phyloP scores from a whole-genome alignment of 306 rosid species.

The Cicer pinnatifidum region DNA sequence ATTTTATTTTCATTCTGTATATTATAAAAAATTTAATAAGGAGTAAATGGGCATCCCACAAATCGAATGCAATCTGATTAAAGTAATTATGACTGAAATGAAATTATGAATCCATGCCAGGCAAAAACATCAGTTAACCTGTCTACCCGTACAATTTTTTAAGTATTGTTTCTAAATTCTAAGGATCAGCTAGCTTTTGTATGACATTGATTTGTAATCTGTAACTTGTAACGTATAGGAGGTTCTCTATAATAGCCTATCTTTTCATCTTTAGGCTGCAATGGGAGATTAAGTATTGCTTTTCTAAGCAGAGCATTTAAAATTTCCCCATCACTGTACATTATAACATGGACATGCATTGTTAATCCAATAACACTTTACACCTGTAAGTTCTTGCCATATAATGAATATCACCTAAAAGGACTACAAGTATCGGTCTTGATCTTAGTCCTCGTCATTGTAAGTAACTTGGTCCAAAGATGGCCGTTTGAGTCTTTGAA shows the following conservation, averaged over 20 bases:
- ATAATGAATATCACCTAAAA: slow-evolving; percentile 46
- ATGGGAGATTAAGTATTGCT: slow-evolving; percentile 30
- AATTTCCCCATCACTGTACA: slow-evolving; percentile 58
- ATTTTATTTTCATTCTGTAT: neutral
- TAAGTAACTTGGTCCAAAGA: slow-evolving; percentile 49
- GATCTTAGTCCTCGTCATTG: slow-evolving; percentile 53
- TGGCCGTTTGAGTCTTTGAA: slow-evolving; percentile 73
- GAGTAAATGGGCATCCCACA: neutral
- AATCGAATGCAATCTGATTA: neutral
- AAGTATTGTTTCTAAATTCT: slow-evolving; percentile 29
- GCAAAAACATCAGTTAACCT: slow-evolving; percentile 25
- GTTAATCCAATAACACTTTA: slow-evolving; percentile 42
- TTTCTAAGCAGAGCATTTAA: slow-evolving; percentile 34
- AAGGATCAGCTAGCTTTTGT: slow-evolving; percentile 26
- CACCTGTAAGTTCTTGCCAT: slow-evolving; percentile 33
- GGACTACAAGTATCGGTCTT: slow-evolving; percentile 44
- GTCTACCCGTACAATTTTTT: slow-evolving; percentile 40
- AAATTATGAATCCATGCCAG: slow-evolving; percentile 13
- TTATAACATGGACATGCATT: slow-evolving; percentile 43
- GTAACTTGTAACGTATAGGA: slow-evolving; percentile 38
- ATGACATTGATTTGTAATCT: slow-evolving; percentile 36
- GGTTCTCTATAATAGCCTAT: slow-evolving; percentile 38
- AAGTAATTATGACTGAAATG: slow-evolving; percentile 22
- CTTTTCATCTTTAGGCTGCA: slow-evolving; percentile 41
- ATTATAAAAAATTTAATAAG: neutral